Evolutionary conservation across 192 early-diverging fungal genomes (phyloP), one percentile per base, ranked within the genome.

Genomic region (Linnemannia exigua): DNA sequence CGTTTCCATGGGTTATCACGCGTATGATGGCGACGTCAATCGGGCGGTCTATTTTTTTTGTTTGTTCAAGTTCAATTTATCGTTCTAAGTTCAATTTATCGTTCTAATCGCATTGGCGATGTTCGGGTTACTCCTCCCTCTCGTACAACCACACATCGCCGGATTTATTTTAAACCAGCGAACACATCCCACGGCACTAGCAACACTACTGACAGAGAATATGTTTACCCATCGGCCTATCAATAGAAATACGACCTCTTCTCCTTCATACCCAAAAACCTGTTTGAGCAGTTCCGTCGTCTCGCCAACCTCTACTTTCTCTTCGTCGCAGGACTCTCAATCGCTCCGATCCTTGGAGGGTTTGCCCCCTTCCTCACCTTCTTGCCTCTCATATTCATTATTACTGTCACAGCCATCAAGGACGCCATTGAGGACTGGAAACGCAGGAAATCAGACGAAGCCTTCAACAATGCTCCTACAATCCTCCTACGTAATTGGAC

Each of bases 241-340:
- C 44, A 22, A 54, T 79, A 86, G 84, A 99, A 99, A 87, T 99
- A 99, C 90, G 96, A 96, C 9, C 82, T 95, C 7, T 67, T 96
- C 16, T 95, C 95, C 0, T 99, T 99, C 88, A 87, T 99, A 20
- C 98, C 98, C 25, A 98, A 97, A 85, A 99, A 99, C 77, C 84
- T 99, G 74, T 95, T 96, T 86, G 98, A 99, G 92, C 98, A 99
- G 90, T 99, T 99, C 88, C 94, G 96, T 12, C 92, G 94, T 50
- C 91, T 98, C 11, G 99, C 98, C 66, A 99, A 99, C 87, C 91
- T 99, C 38, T 99, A 98, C 87, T 99, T 99, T 85, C 87, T 98
- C 67, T 95, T 95, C 72, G 81, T 99, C 37, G 95, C 97, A 6
- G 91, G 98, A 41, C 90, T 99, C 66, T 97, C 98, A 88, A 90